Percentiles rank a stretch among this genome's conserved stretches.
phyloP scores from a whole-genome alignment of 805 yeast genomes.

The Kodamaea kaohsiungensis region DNA sequence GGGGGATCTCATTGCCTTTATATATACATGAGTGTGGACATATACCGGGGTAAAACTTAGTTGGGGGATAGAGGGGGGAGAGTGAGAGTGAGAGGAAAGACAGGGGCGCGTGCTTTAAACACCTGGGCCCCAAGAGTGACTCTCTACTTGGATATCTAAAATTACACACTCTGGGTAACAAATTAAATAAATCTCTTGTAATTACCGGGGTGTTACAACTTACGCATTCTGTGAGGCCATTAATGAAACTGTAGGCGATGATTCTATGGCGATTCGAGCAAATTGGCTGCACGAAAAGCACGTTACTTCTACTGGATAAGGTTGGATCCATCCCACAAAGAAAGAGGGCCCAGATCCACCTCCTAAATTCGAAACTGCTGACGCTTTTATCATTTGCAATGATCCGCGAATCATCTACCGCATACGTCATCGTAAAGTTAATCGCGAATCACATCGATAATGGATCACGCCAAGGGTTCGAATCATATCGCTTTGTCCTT shows the following conservation, averaged over 20 bases:
- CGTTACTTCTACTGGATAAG: not conserved
- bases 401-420: not conserved
- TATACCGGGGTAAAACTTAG: too few species aligned
- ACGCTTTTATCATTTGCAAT: not conserved
- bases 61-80: too few species aligned
- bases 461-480: not conserved
- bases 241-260: not conserved
- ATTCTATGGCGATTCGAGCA: not conserved
- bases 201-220: not conserved
- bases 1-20: not conserved
- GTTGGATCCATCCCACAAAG: not conserved
- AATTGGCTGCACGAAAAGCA: not conserved
- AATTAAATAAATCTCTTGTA: not conserved
- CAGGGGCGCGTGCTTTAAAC: not conserved
- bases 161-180: not conserved
- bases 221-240: not conserved
- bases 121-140: not conserved
- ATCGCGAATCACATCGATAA: not conserved
- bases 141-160: constrained; percentile 1
- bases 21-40: too few species aligned
- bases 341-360: not conserved
- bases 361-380: not conserved
- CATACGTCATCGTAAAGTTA: not conserved
- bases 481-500: not conserved
- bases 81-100: not conserved